These are phyloP conservation scores for Dichotomocladium elegans DNA, from an alignment of 371 early-diverging fungal genomes.

Conservation along the genomic window DNA sequence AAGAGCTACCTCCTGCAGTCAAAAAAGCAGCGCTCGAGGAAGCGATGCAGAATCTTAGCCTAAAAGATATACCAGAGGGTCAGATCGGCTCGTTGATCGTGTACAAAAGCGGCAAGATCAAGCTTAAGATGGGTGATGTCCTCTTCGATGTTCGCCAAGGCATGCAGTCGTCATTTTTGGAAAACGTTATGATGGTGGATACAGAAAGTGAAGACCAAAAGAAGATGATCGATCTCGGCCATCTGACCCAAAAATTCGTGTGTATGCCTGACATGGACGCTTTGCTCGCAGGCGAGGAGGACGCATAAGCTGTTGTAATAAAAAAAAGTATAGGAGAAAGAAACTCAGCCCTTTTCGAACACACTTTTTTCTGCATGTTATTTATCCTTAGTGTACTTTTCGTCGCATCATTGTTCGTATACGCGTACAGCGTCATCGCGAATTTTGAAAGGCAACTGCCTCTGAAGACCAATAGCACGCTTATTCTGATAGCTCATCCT, in stretches of 20 bases:
- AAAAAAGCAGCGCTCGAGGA: slow-evolving; percentile 33
- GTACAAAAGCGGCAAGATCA: slow-evolving; percentile 70
- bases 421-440: slow-evolving; percentile 17
- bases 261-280: slow-evolving; percentile 65
- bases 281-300: slow-evolving; percentile 31
- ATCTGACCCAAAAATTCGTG: slow-evolving; percentile 60
- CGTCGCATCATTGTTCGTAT: slow-evolving; percentile 11
- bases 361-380: too few relatives aligned
- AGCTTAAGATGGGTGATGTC: slow-evolving; percentile 63
- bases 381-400: too few relatives aligned
- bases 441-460: slow-evolving; percentile 5
- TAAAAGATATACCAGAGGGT: slow-evolving; percentile 52
- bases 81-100: slow-evolving; percentile 65
- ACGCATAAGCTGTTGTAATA: too few relatives aligned
- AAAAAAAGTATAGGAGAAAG: too few relatives aligned
- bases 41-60: slow-evolving; percentile 23
- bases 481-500: slow-evolving; percentile 95
- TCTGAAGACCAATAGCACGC: slow-evolving; percentile 33
- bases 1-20: slow-evolving; percentile 45
- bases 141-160: slow-evolving; percentile 59
- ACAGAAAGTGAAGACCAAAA: slow-evolving; percentile 41
- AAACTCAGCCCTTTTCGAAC: too few relatives aligned
- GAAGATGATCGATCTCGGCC: slow-evolving; percentile 58
- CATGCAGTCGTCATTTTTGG: slow-evolving; percentile 57
- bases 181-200: slow-evolving; percentile 60